Percentiles rank a stretch among this genome's conserved stretches.
phyloP scores from a whole-genome alignment of 2,329 filamentous ascomycete species.

The Tolypocladium sp. region DNA sequence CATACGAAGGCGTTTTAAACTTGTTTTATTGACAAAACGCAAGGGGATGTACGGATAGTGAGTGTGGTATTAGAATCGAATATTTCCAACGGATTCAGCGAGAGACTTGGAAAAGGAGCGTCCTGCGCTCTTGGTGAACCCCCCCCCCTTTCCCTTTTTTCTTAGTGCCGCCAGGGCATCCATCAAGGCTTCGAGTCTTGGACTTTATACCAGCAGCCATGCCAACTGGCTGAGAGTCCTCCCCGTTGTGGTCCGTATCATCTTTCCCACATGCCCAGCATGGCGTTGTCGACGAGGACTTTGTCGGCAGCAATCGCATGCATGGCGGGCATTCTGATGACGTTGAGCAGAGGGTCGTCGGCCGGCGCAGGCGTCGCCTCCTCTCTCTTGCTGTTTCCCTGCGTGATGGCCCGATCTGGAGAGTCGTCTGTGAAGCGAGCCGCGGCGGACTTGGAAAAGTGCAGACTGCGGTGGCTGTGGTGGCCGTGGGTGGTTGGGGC shows the following conservation, averaged over 20 bases:
- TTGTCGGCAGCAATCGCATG: neutral
- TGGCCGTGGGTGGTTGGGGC: conserved; percentile 13
- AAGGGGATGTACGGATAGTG: too few relatives aligned
- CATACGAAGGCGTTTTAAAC: too few relatives aligned
- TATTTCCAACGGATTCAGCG: neutral
- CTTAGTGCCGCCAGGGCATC: neutral
- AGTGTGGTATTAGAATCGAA: neutral
- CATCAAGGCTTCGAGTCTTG: neutral
- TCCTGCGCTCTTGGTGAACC: neutral
- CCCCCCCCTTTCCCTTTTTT: neutral
- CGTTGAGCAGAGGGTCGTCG: neutral
- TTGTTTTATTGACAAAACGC: too few relatives aligned
- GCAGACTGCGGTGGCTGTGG: conserved; percentile 3
- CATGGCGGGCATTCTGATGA: neutral
- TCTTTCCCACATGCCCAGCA: neutral
- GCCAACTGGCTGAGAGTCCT: neutral
- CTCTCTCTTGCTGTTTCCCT: neutral
- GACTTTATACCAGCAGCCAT: neutral
- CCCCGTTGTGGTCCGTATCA: too few relatives aligned
- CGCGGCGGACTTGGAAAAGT: neutral
- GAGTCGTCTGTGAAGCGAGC: neutral
- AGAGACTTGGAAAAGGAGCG: neutral
- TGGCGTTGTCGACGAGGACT: neutral
- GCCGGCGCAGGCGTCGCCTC: neutral
- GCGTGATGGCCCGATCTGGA: neutral